Conservation (phyloP, 2,329 filamentous ascomycete genomes). For the Juglanconis sp. region DNA sequence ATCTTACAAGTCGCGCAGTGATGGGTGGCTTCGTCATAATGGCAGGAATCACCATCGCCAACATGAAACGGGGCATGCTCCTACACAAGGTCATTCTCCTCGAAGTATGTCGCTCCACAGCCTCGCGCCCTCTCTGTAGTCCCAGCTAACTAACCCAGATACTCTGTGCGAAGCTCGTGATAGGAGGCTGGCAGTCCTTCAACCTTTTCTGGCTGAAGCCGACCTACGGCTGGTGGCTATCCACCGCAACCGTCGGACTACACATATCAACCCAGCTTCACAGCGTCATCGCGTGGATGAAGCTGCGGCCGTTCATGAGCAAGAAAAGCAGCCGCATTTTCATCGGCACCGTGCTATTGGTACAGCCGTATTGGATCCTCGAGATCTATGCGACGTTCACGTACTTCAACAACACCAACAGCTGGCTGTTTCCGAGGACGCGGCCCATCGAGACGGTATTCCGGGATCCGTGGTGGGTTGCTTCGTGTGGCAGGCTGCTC, state of each 20-base stretch:
- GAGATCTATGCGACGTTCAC: slow-evolving; percentile 65
- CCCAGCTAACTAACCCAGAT: slow-evolving; percentile 19
- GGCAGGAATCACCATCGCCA: slow-evolving; percentile 44
- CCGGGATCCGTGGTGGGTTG: slow-evolving; percentile 66
- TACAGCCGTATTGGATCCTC: slow-evolving; percentile 61
- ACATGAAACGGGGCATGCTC: slow-evolving; percentile 44
- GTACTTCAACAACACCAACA: slow-evolving; percentile 43
- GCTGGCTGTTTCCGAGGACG: slow-evolving; percentile 7
- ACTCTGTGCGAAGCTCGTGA: slow-evolving; percentile 8
- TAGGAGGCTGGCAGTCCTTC: slow-evolving; percentile 29
- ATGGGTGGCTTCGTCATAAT: slow-evolving; percentile 47
- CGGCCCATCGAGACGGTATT: slow-evolving; percentile 11
- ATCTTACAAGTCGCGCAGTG: slow-evolving; percentile 25
- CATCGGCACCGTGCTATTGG: slow-evolving; percentile 55
- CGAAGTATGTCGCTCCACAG: slow-evolving; percentile 47
- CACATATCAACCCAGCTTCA: slow-evolving; percentile 63
- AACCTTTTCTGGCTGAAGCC: slow-evolving; percentile 28
- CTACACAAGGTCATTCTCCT: slow-evolving; percentile 49
- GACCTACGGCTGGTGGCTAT: slow-evolving; percentile 62
- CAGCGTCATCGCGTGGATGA: slow-evolving; percentile 67
- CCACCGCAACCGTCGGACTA: slow-evolving; percentile 56
- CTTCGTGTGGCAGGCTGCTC: slow-evolving; percentile 56
- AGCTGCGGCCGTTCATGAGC: slow-evolving; percentile 58
- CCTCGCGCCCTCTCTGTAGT: slow-evolving; percentile 57
- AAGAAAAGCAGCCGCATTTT: slow-evolving; percentile 50